Percentiles rank a stretch among this genome's conserved stretches.
Conservation (phyloP, 345 rosid species). For the Orychophragmus violaceus region DNA sequence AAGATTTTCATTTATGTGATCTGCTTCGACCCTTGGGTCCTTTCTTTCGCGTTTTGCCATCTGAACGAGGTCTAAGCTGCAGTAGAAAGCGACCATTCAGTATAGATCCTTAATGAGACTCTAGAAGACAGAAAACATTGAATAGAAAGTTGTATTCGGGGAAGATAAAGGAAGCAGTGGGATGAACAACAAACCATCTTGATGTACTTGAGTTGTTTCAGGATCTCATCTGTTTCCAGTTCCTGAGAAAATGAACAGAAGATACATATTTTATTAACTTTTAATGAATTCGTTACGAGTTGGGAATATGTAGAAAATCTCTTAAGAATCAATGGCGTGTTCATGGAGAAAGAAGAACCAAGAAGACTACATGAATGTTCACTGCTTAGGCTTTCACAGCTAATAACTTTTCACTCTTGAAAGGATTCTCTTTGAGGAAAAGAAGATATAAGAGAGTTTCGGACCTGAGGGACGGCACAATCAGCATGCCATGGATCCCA, state of each 20-base stretch:
- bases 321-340: neutral
- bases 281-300: neutral
- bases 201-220: conserved; percentile 71
- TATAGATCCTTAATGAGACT: neutral
- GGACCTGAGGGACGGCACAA: conserved; percentile 90
- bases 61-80: conserved; percentile 56
- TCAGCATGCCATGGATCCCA: conserved; percentile 93
- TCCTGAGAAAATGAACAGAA: conserved; percentile 48
- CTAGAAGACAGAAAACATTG: neutral
- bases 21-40: conserved; percentile 3
- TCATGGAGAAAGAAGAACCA: conserved; percentile 13
- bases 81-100: conserved; percentile 17
- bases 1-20: conserved; percentile 7
- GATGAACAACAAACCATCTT: conserved; percentile 47
- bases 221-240: conserved; percentile 70
- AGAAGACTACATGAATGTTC: neutral
- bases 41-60: conserved; percentile 37
- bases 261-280: neutral
- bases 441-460: neutral
- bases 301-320: neutral
- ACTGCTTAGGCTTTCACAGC: conserved; percentile 8
- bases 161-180: neutral
- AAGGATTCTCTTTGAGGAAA: neutral
- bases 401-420: neutral
- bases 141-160: neutral